phyloP scores from a whole-genome alignment of 2,329 filamentous ascomycete genomes.

The Diatrype stigma region DNA sequence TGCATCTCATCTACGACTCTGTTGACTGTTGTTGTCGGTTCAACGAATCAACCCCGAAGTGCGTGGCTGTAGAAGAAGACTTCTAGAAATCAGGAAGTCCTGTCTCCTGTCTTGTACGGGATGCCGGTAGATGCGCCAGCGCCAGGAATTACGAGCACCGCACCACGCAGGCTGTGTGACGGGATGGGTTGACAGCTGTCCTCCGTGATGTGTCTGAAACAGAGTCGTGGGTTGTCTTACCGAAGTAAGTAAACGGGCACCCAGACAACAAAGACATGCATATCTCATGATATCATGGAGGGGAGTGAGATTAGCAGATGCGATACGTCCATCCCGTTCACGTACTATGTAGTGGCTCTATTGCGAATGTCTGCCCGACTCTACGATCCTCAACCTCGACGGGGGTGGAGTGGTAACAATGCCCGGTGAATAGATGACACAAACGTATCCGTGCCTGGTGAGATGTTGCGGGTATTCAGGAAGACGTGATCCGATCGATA shows the following conservation, averaged over 20 bases:
- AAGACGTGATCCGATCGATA: neutral
- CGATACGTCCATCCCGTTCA: conserved; percentile 3
- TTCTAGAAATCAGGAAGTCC: conserved; percentile 2
- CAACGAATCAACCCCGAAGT: conserved; percentile 7
- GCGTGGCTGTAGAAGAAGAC: conserved; percentile 4
- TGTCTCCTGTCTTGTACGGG: conserved; percentile 4
- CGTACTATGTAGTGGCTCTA: neutral
- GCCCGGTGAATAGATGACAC: neutral
- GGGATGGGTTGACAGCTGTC: conserved; percentile 11
- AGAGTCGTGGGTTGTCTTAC: conserved; percentile 11
- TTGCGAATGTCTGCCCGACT: conserved; percentile 13
- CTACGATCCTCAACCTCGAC: neutral
- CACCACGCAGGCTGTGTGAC: conserved; percentile 13
- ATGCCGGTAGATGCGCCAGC: conserved; percentile 18
- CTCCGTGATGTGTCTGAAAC: conserved; percentile 20
- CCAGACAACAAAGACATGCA: conserved; percentile 14
- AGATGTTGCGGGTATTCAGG: neutral
- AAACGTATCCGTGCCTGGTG: neutral
- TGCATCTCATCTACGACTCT: conserved; percentile 1
- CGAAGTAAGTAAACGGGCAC: conserved; percentile 13
- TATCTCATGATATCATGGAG: conserved; percentile 15
- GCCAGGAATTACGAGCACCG: conserved; percentile 6
- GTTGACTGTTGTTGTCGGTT: conserved; percentile 6
- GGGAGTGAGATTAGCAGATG: conserved; percentile 20
- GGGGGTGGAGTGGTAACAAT: neutral